Conservation (phyloP, 2,329 filamentous ascomycete species). For the Diplodia sapinea region DNA sequence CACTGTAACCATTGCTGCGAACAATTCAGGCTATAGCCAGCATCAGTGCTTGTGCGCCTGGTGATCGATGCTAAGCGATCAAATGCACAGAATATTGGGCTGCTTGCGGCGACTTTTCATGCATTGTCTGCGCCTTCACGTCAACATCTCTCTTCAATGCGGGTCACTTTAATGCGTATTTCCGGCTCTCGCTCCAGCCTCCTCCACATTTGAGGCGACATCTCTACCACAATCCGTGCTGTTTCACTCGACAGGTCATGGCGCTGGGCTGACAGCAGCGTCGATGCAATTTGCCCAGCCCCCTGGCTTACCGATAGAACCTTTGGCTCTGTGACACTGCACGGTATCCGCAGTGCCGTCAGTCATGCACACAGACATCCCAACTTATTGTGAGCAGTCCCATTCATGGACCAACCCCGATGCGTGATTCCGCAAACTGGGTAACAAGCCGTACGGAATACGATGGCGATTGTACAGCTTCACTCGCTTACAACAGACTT, state of each 20-base stretch:
- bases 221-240: slow-evolving; percentile 5
- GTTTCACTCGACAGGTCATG: not conserved
- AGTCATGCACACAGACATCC: not conserved
- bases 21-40: slow-evolving; percentile 23
- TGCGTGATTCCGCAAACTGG: not conserved
- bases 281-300: not conserved
- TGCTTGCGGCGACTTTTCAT: slow-evolving; percentile 18
- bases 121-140: not conserved
- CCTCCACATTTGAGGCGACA: not conserved
- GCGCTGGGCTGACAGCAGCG: not conserved
- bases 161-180: not conserved
- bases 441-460: not conserved
- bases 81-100: slow-evolving; percentile 3
- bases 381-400: slow-evolving; percentile 1
- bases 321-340: slow-evolving; percentile 4
- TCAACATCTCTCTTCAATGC: not conserved
- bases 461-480: not conserved
- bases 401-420: not conserved
- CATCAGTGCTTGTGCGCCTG: not conserved
- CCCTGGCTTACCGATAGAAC: not conserved
- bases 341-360: not conserved
- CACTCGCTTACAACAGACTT: not conserved
- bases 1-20: slow-evolving; percentile 20
- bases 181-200: not conserved
- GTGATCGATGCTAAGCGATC: not conserved